Evolutionary conservation across 2,329 filamentous ascomycete genomes (phyloP).

Genomic region (Penicillium decumbens): DNA sequence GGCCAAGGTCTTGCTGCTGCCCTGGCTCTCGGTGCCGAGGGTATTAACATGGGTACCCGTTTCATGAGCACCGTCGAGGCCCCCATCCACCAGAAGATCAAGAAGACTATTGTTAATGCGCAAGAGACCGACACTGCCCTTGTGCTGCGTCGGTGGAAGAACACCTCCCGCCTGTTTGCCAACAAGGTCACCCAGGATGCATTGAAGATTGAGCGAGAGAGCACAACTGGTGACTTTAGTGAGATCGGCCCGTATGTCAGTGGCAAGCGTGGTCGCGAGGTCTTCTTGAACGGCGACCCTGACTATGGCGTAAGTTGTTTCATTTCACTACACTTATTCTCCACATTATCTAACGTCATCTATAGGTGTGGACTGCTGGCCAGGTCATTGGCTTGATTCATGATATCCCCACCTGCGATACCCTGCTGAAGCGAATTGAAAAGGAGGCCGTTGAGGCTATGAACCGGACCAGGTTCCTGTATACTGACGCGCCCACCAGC

Average conservation of each 20-base stretch:
- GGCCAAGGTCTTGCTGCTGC: conserved; percentile 90
- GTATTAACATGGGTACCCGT: conserved; percentile 96
- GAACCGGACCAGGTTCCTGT: conserved; percentile 54
- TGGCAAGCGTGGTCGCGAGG: conserved; percentile 83
- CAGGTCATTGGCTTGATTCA: conserved; percentile 89
- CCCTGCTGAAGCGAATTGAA: conserved; percentile 67
- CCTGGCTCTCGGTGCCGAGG: conserved; percentile 80
- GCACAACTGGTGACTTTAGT: conserved; percentile 77
- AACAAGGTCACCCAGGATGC: conserved; percentile 84
- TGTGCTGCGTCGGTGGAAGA: conserved; percentile 84
- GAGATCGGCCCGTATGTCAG: conserved; percentile 84
- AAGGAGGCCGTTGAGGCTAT: conserved; percentile 67
- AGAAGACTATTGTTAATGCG: conserved; percentile 82
- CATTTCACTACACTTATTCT: neutral
- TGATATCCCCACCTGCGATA: conserved; percentile 72
- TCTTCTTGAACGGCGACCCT: conserved; percentile 86
- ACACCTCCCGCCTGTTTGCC: conserved; percentile 80
- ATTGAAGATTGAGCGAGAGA: conserved; percentile 76
- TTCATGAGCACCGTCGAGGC: conserved; percentile 97
- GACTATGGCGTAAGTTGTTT: conserved; percentile 71
- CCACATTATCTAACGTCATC: conserved; percentile 12
- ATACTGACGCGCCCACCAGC: conserved; percentile 45
- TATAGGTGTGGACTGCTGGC: conserved; percentile 88
- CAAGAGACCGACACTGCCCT: conserved; percentile 88
- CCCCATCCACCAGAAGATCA: conserved; percentile 89